phyloP scores from a whole-genome alignment of 2,329 filamentous ascomycete species.

The Microascus cirrosus region DNA sequence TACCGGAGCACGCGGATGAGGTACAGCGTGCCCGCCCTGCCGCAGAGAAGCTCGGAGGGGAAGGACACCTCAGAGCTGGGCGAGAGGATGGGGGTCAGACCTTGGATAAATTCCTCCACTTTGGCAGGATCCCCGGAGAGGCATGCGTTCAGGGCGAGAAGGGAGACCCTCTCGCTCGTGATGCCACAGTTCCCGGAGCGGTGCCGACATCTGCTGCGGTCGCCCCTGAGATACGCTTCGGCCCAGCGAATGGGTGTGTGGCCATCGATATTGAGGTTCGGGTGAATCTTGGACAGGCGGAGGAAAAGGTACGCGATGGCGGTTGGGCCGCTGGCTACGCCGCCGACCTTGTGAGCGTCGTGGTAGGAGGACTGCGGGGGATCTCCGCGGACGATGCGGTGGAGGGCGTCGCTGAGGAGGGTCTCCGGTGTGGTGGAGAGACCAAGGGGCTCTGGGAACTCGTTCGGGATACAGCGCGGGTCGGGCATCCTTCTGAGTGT shows the following conservation, averaged over 20 bases:
- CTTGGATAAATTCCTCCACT: conserved; percentile 27
- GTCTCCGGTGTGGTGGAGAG: conserved; percentile 14
- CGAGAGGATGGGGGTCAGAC: conserved; percentile 20
- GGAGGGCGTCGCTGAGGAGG: conserved; percentile 21
- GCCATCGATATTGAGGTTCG: conserved; percentile 28
- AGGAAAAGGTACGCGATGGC: conserved; percentile 46
- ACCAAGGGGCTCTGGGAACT: conserved; percentile 16
- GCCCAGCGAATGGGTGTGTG: conserved; percentile 34
- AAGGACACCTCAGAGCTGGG: conserved; percentile 14
- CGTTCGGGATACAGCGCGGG: conserved; percentile 19
- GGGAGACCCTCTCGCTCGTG: conserved; percentile 34
- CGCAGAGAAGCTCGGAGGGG: conserved; percentile 53
- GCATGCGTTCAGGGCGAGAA: conserved; percentile 31
- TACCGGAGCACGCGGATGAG: conserved; percentile 51
- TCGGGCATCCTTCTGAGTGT: background rate
- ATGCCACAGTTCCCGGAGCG: conserved; percentile 36
- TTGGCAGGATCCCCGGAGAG: conserved; percentile 24
- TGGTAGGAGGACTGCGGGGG: conserved; percentile 24
- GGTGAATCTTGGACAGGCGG: conserved; percentile 29
- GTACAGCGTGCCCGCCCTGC: conserved; percentile 57
- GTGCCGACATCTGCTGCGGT: conserved; percentile 19
- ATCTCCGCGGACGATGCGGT: conserved; percentile 21
- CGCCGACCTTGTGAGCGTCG: conserved; percentile 15
- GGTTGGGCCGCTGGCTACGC: conserved; percentile 41
- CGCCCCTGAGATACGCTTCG: conserved; percentile 30